A percentile compares a stretch with the other conserved stretches of the same genome.
Evolutionary conservation across 116 monocot species (phyloP).

Genomic region (Trichopus zeylanicus): DNA sequence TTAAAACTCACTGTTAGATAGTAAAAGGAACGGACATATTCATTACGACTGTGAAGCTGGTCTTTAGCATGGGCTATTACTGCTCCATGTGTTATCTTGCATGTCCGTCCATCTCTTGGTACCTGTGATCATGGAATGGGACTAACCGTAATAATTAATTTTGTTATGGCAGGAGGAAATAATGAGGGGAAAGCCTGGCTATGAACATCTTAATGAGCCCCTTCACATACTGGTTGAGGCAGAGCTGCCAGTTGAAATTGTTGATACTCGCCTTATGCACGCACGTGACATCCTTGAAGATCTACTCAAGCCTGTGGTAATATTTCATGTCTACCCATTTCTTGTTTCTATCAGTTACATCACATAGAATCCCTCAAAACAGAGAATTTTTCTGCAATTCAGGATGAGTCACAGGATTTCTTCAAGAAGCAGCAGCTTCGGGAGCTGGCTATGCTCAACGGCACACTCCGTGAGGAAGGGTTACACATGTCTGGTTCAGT

Average conservation of each 20-base stretch:
- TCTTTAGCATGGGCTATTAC: too few relatives aligned
- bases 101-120: background rate
- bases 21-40: too few relatives aligned
- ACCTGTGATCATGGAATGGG: too few relatives aligned
- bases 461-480: constrained; percentile 59
- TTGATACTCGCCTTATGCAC: constrained; percentile 53
- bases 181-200: constrained; percentile 90
- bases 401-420: constrained; percentile 88
- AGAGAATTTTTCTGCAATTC: background rate
- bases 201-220: constrained; percentile 80
- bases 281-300: constrained; percentile 68
- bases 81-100: too few relatives aligned
- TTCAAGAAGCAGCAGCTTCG: constrained; percentile 85
- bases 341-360: background rate
- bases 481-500: constrained; percentile 55
- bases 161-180: constrained; percentile 31
- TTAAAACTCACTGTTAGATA: too few relatives aligned
- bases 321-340: background rate
- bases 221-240: constrained; percentile 83
- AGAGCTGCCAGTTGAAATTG: constrained; percentile 61
- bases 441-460: constrained; percentile 74
- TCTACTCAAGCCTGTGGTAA: constrained; percentile 80
- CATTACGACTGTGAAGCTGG: too few relatives aligned
- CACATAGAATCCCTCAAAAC: background rate
- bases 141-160: too few relatives aligned